Percentiles rank a stretch among this genome's conserved stretches.
These are phyloP conservation scores for Nepenthes gracilis DNA, from an alignment of 148 eudicot species.

Conservation along the genomic window DNA sequence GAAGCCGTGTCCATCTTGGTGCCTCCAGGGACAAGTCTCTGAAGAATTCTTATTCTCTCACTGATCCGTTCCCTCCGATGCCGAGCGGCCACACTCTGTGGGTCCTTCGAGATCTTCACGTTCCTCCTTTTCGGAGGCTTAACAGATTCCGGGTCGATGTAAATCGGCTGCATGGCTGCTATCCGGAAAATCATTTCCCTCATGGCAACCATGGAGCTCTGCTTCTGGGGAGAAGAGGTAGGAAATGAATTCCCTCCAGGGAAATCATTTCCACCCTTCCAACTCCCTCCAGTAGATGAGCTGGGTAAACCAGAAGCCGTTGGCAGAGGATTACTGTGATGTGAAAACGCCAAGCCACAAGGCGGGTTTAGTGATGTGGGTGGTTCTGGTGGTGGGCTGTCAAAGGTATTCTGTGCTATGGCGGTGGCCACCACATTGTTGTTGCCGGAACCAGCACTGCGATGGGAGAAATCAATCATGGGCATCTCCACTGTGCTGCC, in stretches of 20 bases:
- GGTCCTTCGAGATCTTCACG: conserved; percentile 82
- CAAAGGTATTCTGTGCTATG: too few relatives aligned
- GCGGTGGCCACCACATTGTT: too few relatives aligned
- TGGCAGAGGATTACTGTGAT: too few relatives aligned
- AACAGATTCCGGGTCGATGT: conserved; percentile 81
- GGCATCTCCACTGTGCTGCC: conserved; percentile 11
- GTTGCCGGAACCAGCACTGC: not conserved
- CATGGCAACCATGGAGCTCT: conserved; percentile 66
- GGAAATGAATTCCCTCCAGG: not conserved
- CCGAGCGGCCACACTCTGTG: conserved; percentile 87
- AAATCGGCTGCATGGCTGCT: conserved; percentile 91
- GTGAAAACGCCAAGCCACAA: too few relatives aligned
- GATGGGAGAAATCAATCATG: conserved; percentile 16
- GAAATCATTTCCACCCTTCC: too few relatives aligned
- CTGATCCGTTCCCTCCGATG: conserved; percentile 84
- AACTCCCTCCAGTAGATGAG: not conserved
- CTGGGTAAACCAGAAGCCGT: not conserved
- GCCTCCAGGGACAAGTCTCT: conserved; percentile 88
- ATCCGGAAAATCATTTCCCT: conserved; percentile 87
- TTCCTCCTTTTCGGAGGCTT: conserved; percentile 76
- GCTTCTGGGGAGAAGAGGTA: conserved; percentile 10
- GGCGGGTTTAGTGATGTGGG: too few relatives aligned
- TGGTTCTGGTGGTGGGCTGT: too few relatives aligned
- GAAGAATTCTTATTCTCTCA: conserved; percentile 72
- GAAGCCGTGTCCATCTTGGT: conserved; percentile 96